Conservation (phyloP, 352 stramenopile genomes). For the Phytophthora nicotianae region DNA sequence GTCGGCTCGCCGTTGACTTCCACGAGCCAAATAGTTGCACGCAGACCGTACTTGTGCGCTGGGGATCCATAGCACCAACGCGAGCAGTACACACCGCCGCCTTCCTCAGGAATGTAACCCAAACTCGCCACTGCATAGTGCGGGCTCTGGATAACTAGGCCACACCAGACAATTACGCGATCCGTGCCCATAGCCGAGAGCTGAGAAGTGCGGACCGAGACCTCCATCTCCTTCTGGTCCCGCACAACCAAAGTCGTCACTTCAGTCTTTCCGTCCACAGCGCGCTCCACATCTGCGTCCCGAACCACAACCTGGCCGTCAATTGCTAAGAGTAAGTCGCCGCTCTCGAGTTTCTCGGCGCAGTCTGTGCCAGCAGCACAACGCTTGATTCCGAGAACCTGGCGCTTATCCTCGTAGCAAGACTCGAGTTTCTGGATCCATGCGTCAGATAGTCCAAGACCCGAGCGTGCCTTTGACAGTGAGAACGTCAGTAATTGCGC, state of each 20-base stretch:
- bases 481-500: constrained; percentile 84
- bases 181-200: constrained; percentile 86
- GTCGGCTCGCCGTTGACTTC: constrained; percentile 90
- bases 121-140: constrained; percentile 87
- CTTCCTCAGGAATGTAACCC: constrained; percentile 88
- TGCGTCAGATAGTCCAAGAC: constrained; percentile 81
- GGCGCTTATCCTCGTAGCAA: constrained; percentile 81
- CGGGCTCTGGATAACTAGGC: constrained; percentile 90
- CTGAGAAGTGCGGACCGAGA: constrained; percentile 64
- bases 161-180: constrained; percentile 91
- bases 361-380: constrained; percentile 74
- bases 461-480: constrained; percentile 85
- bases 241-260: constrained; percentile 76
- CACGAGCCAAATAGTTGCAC: constrained; percentile 91
- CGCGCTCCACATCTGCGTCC: constrained; percentile 80
- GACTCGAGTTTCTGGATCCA: constrained; percentile 87
- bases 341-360: constrained; percentile 70
- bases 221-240: constrained; percentile 68
- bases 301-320: constrained; percentile 76
- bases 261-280: constrained; percentile 52
- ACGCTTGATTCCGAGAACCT: constrained; percentile 88
- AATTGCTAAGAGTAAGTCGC: constrained; percentile 86
- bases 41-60: constrained; percentile 90
- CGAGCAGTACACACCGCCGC: constrained; percentile 88
- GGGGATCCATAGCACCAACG: constrained; percentile 92